Evolutionary conservation across 371 early-diverging fungal genomes (phyloP), one percentile per base, ranked within the genome.

Genomic region (Conidiobolus incongruus): DNA sequence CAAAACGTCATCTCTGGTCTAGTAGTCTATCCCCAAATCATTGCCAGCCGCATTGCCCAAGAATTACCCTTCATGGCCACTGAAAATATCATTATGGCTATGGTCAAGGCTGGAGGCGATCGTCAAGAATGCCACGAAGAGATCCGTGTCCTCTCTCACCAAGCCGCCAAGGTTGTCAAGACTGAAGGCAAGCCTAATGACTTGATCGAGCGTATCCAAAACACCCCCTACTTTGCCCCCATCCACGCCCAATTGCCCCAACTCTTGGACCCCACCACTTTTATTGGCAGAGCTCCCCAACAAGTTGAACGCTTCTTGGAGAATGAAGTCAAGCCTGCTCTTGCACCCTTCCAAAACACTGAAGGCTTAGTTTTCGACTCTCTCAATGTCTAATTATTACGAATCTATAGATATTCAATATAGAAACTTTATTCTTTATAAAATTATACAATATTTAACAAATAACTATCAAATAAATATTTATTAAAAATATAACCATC

Each of bases 1-100:
- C 87, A 88, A 55, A 96, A 96, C 77, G 84, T 95, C 46, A 84
- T 74, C 35, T 82, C 86, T 51, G 96, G 96, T 22, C 66, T 94
- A 61, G 95, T 94, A 10, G 93, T 96, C 3, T 94, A 96, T 59
- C 92, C 93, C 48, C 71, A 82, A 61, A 90, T 92, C 38, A 94
- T 96, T 59, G 70, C 66, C 35, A 74, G 81, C 39, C 78, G 89
- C 39, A 93, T 96, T 61, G 51, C 60, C 46, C 83, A 88, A 62
- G 95, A 96, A 62, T 64, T 96, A 40, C 95, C 94, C 29, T 96
- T 96, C 63, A 93, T 93, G 94, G 95, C 95, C 19, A 96, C 97
- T 17, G 97, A 96, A 58, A 93, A 93, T 66, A 67, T 96, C 48
- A 94, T 96, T 59, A 96, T 96, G 94, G 94, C 89, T 38, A 88